phyloP scores from a whole-genome alignment of 257 asterid species.

The Gentiana dahurica region DNA sequence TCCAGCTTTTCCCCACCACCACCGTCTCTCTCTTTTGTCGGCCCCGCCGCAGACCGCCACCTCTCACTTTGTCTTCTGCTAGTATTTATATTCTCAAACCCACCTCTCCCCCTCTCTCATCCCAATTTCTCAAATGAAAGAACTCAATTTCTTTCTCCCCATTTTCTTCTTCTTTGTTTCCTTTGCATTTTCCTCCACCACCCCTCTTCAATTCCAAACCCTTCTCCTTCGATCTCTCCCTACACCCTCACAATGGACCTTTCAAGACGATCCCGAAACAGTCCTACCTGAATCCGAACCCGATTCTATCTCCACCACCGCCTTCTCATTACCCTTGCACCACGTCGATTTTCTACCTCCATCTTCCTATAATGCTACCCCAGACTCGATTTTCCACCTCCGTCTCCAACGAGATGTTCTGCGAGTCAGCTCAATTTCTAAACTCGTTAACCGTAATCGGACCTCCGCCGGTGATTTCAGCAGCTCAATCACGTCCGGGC shows the following conservation, averaged over 20 bases:
- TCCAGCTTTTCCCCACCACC: too few species aligned
- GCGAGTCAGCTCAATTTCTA: conserved; percentile 27
- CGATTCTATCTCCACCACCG: conserved; percentile 10
- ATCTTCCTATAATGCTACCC: conserved; percentile 29
- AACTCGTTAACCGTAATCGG: conserved; percentile 17
- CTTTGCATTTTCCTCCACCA: conserved; percentile 12
- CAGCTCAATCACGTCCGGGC: conserved; percentile 63
- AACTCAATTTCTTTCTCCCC: not conserved
- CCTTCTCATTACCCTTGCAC: conserved; percentile 45
- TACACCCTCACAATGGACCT: conserved; percentile 30
- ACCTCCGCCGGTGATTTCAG: conserved; percentile 35
- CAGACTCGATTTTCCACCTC: conserved; percentile 44
- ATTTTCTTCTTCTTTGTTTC: conserved; percentile 6
- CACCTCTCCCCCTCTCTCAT: conserved; percentile 4
- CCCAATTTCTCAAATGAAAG: conserved; percentile 1
- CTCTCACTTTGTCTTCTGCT: too few species aligned
- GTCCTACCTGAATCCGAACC: not conserved
- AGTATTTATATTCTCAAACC: too few species aligned
- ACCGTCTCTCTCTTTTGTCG: too few species aligned
- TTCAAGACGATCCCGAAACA: conserved; percentile 9
- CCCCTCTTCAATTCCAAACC: conserved; percentile 12
- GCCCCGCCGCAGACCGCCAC: too few species aligned
- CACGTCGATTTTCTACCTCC: conserved; percentile 50
- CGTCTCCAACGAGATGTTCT: conserved; percentile 68
- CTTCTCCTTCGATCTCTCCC: conserved; percentile 45